Conservation (phyloP, 2,329 filamentous ascomycete species). For the Penicillium palitans region DNA sequence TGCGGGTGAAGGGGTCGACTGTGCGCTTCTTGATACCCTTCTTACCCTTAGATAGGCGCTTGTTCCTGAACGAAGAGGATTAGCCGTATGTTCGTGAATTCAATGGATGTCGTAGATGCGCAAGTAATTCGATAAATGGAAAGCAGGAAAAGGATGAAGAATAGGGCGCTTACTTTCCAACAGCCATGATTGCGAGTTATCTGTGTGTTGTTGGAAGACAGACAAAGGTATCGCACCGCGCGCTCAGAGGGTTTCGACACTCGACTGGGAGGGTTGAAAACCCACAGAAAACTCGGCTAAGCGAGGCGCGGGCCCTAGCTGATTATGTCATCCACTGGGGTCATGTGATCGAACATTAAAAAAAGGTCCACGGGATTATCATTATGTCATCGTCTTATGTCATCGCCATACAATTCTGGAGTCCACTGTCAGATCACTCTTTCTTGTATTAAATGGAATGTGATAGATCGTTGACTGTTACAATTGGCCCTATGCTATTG, state of each 20-base stretch:
- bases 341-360: slow-evolving; percentile 24
- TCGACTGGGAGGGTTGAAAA: slow-evolving; percentile 40
- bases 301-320: slow-evolving; percentile 42
- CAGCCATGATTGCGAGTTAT: slow-evolving; percentile 72
- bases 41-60: slow-evolving; percentile 99
- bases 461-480: not conserved
- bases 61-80: slow-evolving; percentile 68
- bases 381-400: slow-evolving; percentile 6
- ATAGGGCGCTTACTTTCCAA: slow-evolving; percentile 64
- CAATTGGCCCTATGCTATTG: not conserved
- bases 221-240: slow-evolving; percentile 45
- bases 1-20: slow-evolving; percentile 93
- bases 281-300: slow-evolving; percentile 50
- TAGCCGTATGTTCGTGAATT: slow-evolving; percentile 19
- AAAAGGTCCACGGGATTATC: not conserved
- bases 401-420: not conserved
- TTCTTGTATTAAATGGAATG: not conserved
- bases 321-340: slow-evolving; percentile 31
- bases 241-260: slow-evolving; percentile 42
- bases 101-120: slow-evolving; percentile 2
- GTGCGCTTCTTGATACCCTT: slow-evolving; percentile 99
- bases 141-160: slow-evolving; percentile 9
- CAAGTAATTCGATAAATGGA: slow-evolving; percentile 10
- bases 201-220: slow-evolving; percentile 43
- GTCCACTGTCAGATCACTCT: not conserved